Conservation (phyloP, 73 alveolate species). For the Durusdinium trenchii region DNA sequence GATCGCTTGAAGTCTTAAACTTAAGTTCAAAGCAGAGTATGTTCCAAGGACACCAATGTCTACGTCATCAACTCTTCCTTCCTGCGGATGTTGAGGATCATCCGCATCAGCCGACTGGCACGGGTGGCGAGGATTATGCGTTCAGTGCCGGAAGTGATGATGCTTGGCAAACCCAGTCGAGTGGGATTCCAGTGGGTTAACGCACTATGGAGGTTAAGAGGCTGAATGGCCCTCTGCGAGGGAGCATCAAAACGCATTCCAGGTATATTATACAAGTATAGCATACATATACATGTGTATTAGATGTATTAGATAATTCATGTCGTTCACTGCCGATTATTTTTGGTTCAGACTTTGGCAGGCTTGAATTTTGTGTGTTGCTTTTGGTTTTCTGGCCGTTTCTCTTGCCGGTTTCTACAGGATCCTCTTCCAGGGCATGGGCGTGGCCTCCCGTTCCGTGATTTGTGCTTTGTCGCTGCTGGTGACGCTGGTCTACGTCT, state of each 20-base stretch:
- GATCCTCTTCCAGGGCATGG: slow-evolving; percentile 94
- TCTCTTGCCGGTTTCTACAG: too few species aligned
- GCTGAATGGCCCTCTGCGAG: too few species aligned
- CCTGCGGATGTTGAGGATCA: slow-evolving; percentile 83
- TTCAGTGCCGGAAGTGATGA: slow-evolving; percentile 83
- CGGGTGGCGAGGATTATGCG: slow-evolving; percentile 92
- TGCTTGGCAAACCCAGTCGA: not conserved
- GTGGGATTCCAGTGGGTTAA: not conserved
- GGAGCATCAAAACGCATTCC: too few species aligned
- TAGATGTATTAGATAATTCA: too few species aligned
- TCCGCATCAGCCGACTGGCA: slow-evolving; percentile 78
- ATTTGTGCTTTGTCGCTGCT: slow-evolving; percentile 77
- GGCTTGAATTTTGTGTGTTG: too few species aligned
- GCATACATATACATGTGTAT: too few species aligned
- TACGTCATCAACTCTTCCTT: slow-evolving; percentile 84
- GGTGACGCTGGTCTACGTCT: slow-evolving; percentile 64
- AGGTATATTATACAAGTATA: too few species aligned
- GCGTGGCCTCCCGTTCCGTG: slow-evolving; percentile 93
- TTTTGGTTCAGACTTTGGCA: too few species aligned
- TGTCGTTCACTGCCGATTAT: too few species aligned
- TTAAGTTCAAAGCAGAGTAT: not conserved
- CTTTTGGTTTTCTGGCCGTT: too few species aligned
- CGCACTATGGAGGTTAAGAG: not conserved
- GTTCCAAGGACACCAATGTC: slow-evolving; percentile 60
- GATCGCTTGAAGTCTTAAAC: too few species aligned